Evolutionary conservation across 257 asterid genomes (phyloP).

Genomic region (Eustoma russellianum): DNA sequence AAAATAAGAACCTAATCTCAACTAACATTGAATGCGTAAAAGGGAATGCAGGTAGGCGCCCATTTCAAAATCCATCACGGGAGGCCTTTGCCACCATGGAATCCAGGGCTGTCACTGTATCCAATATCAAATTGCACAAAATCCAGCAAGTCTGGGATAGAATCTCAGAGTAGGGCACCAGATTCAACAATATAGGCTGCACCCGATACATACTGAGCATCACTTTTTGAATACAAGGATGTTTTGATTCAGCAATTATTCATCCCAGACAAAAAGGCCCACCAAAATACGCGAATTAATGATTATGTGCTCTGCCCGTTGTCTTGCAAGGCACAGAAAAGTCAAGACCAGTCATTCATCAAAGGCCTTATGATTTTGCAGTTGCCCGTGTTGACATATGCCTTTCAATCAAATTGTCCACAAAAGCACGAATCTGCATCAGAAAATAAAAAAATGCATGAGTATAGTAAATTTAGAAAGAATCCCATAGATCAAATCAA

Average conservation of each 20-base stretch:
- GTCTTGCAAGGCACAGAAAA: constrained; percentile 14
- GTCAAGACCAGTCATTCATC: constrained; percentile 5
- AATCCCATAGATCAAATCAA: neutral
- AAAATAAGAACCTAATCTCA: constrained; percentile 23
- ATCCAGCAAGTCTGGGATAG: constrained; percentile 1
- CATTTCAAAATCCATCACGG: constrained; percentile 19
- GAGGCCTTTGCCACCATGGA: constrained; percentile 31
- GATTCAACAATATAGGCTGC: neutral
- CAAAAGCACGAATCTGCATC: constrained; percentile 90
- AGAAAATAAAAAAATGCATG: constrained; percentile 4
- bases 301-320: constrained; percentile 12
- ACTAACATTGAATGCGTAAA: constrained; percentile 25
- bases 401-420: constrained; percentile 85
- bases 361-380: constrained; percentile 38
- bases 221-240: constrained; percentile 1
- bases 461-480: constrained; percentile 1
- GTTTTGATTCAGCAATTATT: neutral
- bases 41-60: constrained; percentile 30
- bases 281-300: constrained; percentile 4
- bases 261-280: constrained; percentile 4
- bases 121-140: constrained; percentile 2
- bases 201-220: constrained; percentile 4
- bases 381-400: constrained; percentile 57
- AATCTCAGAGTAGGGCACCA: constrained; percentile 1
- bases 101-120: constrained; percentile 10